Base-by-base conservation (phyloP, 2,329 filamentous ascomycete genomes). In the Fusarium pilosicola region DNA sequence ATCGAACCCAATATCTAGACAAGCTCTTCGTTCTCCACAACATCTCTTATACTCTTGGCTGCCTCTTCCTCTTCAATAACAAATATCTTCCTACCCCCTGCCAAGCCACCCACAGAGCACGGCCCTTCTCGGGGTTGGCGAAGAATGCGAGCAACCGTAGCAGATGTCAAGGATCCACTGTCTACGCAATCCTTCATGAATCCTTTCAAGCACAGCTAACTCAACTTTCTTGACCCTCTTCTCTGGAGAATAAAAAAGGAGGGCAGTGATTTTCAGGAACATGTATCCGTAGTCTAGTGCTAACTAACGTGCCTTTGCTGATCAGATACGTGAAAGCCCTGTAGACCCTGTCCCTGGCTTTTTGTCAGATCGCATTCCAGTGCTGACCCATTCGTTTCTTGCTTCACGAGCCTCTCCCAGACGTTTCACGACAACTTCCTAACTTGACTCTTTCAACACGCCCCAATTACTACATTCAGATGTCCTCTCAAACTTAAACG, bases 101-200 rank as follows among this genome's bases (percentile, higher is more conserved):
- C 58, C 63, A 62, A 65, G 58, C 65, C 44, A 55, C 59, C 45
- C 62, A 59, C 39, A 70, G 30, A 54, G 63, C 69, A 75, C 75
- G 74, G 72, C 64, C 75, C 65, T 42, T 59, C 63, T 77, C 75
- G 75, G 75, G 64, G 74, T 68, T 65, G 34, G 65, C 71, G 61
- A 76, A 65, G 69, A 67, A 77, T 74, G 75, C 61, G 58, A 51
- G 56, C 24, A 59, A 26, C 71, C 63, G 63, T 74, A 44, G 65
- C 66, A 66, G 56, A 59, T 65, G 60, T 66, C 52, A 46, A 57
- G 52, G 68, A 49, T 71, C 70, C 70, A 74, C 70, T 30, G 66
- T 41, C 59, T 73, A 70, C 71, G 62, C 71, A 70, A 71, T 71
- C 61, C 34, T 63, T 36, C 32, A 49, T 41, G 39, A 44, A 41